phyloP scores from a whole-genome alignment of 805 yeast genomes.

The Blastobotrys muscicola region DNA sequence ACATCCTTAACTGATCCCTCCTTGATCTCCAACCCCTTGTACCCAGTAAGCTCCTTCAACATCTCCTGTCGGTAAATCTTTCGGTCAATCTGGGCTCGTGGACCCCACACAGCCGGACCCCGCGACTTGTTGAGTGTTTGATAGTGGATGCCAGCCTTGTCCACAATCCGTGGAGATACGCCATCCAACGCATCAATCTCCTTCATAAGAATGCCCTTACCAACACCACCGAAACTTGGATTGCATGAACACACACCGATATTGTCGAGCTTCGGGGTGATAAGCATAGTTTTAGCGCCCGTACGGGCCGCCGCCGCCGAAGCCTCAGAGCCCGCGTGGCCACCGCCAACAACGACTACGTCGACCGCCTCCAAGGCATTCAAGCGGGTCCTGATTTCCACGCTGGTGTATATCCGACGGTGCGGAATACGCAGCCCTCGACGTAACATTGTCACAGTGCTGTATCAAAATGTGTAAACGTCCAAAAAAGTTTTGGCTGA shows the following conservation, averaged over 20 bases:
- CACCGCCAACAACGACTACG: conserved; percentile 91
- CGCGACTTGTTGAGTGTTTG: conserved; percentile 75
- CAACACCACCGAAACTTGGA: conserved; percentile 98
- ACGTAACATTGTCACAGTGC: too few relatives aligned
- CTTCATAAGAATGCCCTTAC: conserved; percentile 83
- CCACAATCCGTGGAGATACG: conserved; percentile 76
- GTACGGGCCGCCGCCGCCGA: conserved; percentile 86
- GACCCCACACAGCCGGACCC: conserved; percentile 98
- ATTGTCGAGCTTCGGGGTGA: conserved; percentile 67
- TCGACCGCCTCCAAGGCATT: conserved; percentile 28
- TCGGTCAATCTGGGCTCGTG: conserved; percentile 93
- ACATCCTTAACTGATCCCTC: conserved; percentile 82
- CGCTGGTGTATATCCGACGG: too few relatives aligned
- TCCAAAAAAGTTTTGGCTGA: too few relatives aligned
- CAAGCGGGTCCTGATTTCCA: too few relatives aligned
- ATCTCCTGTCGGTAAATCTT: conserved; percentile 65
- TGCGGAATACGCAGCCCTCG: too few relatives aligned
- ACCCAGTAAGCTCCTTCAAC: conserved; percentile 52
- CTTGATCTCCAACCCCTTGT: conserved; percentile 45
- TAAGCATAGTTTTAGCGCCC: conserved; percentile 58
- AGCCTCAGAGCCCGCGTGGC: conserved; percentile 99
- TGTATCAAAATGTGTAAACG: too few relatives aligned
- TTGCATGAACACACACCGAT: conserved; percentile 95
- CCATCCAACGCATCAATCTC: conserved; percentile 98
- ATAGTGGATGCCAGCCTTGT: conserved; percentile 86